Conservation (phyloP, 2,329 filamentous ascomycete species). For the Diaporthe australafricana region DNA sequence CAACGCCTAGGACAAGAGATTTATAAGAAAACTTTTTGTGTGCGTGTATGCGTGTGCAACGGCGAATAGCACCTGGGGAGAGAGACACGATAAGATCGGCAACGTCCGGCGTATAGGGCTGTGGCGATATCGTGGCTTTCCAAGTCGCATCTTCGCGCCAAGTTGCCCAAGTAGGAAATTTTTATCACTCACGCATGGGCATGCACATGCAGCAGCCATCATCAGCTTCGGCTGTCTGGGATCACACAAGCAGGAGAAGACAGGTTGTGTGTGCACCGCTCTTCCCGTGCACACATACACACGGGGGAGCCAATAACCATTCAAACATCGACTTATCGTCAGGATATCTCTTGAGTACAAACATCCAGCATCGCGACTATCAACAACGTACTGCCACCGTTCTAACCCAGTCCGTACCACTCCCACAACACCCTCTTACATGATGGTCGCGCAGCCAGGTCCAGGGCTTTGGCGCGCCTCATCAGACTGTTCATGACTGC, state of each 20-base stretch:
- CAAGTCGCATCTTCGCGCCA: not conserved
- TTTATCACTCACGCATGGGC: conserved; percentile 9
- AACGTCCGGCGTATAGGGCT: conserved; percentile 18
- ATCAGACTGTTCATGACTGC: not conserved
- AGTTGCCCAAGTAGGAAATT: conserved; percentile 21
- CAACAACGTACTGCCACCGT: conserved; percentile 16
- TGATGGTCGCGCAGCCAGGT: not conserved
- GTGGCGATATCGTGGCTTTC: conserved; percentile 12
- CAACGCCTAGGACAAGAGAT: not conserved
- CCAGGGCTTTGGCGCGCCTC: not conserved
- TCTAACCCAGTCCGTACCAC: conserved; percentile 9
- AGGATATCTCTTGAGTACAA: conserved; percentile 33
- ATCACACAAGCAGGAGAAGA: not conserved
- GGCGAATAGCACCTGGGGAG: not conserved
- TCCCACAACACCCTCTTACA: not conserved
- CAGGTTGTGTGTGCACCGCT: not conserved
- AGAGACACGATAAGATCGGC: conserved; percentile 6
- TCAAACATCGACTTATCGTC: conserved; percentile 26
- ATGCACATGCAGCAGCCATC: not conserved
- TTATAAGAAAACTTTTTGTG: not conserved
- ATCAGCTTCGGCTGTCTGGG: not conserved
- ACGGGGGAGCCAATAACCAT: not conserved
- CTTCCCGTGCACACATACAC: not conserved
- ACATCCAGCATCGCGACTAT: conserved; percentile 23
- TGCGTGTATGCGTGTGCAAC: not conserved